Conservation (phyloP, 108 stramenopile species). For the Epipyxis sp. region DNA sequence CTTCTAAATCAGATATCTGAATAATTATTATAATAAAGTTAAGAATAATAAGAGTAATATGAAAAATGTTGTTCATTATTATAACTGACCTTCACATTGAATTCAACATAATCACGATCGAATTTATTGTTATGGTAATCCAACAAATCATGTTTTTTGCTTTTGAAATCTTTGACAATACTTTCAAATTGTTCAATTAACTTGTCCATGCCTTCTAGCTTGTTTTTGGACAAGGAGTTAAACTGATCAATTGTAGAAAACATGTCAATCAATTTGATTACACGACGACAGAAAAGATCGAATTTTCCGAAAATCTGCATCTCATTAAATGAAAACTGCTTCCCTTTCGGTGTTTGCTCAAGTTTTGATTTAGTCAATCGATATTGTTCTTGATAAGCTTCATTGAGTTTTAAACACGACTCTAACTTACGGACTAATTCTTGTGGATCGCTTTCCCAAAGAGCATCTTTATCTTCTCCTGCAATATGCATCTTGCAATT, state of each 20-base stretch:
- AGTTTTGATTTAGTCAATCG: constrained; percentile 75
- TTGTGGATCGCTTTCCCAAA: constrained; percentile 73
- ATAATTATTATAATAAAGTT: not conserved
- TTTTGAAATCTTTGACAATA: constrained; percentile 70
- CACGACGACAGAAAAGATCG: constrained; percentile 78
- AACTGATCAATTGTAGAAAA: constrained; percentile 81
- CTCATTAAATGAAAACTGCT: constrained; percentile 81
- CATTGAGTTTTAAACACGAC: constrained; percentile 74
- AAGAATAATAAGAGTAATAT: not conserved
- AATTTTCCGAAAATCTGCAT: constrained; percentile 82
- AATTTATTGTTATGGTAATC: constrained; percentile 81
- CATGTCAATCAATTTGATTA: constrained; percentile 83
- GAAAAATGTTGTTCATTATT: not conserved
- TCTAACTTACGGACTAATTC: constrained; percentile 67
- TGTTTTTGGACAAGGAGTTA: constrained; percentile 65
- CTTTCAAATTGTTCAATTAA: constrained; percentile 69
- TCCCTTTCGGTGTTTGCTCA: constrained; percentile 65
- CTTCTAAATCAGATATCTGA: constrained; percentile 11
- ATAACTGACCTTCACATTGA: constrained; percentile 67
- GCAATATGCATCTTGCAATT: constrained; percentile 65
- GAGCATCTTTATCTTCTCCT: constrained; percentile 48
- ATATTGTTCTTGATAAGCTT: constrained; percentile 80
- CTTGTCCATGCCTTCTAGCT: constrained; percentile 81
- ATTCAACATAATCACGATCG: constrained; percentile 83
- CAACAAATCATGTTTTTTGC: constrained; percentile 73